Evolutionary conservation across 257 asterid species (phyloP).

Genomic region (Ilex asprella): DNA sequence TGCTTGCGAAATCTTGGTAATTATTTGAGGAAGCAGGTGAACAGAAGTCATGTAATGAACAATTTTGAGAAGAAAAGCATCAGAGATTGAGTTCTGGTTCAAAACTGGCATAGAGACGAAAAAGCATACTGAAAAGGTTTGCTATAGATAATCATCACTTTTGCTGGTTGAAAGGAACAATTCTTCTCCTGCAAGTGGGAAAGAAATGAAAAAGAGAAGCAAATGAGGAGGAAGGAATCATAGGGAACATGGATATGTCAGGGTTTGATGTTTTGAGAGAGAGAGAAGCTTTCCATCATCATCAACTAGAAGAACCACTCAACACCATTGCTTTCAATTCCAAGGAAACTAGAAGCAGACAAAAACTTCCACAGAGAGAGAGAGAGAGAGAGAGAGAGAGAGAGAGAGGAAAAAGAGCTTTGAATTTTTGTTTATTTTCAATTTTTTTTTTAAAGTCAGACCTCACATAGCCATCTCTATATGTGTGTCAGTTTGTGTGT

Average conservation of each 20-base stretch:
- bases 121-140: background rate
- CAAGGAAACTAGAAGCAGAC: slow-evolving; percentile 9
- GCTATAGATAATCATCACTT: slow-evolving; percentile 15
- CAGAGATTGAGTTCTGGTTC: too few relatives aligned
- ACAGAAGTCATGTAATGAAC: too few relatives aligned
- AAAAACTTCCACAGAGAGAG: slow-evolving; percentile 11
- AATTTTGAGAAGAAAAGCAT: too few relatives aligned
- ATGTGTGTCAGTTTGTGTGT: background rate
- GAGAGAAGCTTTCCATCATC: background rate
- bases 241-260: slow-evolving; percentile 1
- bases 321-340: background rate
- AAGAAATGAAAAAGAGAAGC: slow-evolving; percentile 9
- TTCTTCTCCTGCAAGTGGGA: slow-evolving; percentile 24
- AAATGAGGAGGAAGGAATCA: slow-evolving; percentile 5
- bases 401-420: background rate
- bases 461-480: too few relatives aligned
- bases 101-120: too few relatives aligned
- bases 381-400: background rate
- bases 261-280: slow-evolving; percentile 9
- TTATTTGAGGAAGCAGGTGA: too few relatives aligned
- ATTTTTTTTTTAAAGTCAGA: too few relatives aligned
- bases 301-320: background rate
- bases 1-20: too few relatives aligned
- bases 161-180: slow-evolving; percentile 26
- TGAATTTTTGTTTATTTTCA: too few relatives aligned